phyloP scores from a whole-genome alignment of 345 rosid species.

The Ailanthus altissimus region DNA sequence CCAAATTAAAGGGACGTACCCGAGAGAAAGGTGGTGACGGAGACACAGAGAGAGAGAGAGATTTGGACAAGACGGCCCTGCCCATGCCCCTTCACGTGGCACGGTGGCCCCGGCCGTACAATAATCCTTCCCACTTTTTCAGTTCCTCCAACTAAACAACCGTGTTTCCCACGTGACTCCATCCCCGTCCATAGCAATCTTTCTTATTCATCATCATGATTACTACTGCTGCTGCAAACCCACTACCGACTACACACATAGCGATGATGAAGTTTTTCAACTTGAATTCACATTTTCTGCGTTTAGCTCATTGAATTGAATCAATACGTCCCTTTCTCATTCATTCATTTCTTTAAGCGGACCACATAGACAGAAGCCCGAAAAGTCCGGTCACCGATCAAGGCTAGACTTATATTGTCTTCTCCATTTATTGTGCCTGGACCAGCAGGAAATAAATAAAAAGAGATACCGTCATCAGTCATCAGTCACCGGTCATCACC shows the following conservation, averaged over 20 bases:
- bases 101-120: conserved; percentile 25
- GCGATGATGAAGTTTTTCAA: no score
- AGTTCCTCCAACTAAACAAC: neutral
- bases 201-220: neutral
- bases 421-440: neutral
- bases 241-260: no score
- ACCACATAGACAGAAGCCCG: neutral
- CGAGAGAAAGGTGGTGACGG: no score
- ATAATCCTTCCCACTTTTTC: neutral
- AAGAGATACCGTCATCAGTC: neutral
- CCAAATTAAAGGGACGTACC: no score
- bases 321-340: neutral
- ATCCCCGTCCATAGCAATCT: neutral
- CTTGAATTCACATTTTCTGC: neutral
- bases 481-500: no score
- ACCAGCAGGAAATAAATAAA: neutral
- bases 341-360: neutral
- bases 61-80: neutral
- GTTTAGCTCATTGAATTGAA: neutral
- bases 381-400: neutral
- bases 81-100: conserved; percentile 21
- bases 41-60: neutral
- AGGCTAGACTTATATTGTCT: neutral
- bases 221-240: no score
- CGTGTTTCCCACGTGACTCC: conserved; percentile 31